These are phyloP conservation scores for Trichophyton equinum DNA, from an alignment of 2,329 filamentous ascomycete genomes.

Conservation along the genomic window DNA sequence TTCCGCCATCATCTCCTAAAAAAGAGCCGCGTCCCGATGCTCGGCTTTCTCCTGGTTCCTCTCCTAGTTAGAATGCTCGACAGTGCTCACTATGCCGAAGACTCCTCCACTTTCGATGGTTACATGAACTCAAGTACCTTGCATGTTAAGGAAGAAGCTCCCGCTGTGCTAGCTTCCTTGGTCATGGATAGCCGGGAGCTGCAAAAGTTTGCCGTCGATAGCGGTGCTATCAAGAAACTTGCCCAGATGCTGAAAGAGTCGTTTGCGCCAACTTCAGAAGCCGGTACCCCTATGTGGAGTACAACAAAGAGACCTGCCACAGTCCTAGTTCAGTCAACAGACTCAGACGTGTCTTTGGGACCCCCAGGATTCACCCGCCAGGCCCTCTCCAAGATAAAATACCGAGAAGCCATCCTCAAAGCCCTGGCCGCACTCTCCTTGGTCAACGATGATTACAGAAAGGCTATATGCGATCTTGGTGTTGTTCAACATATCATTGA, in stretches of 20 bases:
- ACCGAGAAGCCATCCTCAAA: constrained; percentile 63
- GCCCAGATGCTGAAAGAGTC: constrained; percentile 53
- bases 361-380: constrained; percentile 48
- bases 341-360: constrained; percentile 42
- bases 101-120: constrained; percentile 28
- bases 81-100: constrained; percentile 34
- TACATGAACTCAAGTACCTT: constrained; percentile 34
- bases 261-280: constrained; percentile 46
- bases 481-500: constrained; percentile 71
- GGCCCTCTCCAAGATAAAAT: constrained; percentile 56
- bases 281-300: constrained; percentile 44
- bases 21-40: constrained; percentile 49
- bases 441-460: constrained; percentile 72
- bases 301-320: constrained; percentile 20
- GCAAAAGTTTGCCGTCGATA: constrained; percentile 70
- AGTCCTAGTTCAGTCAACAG: constrained; percentile 13
- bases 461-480: constrained; percentile 69
- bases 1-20: constrained; percentile 56
- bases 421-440: constrained; percentile 72
- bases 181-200: constrained; percentile 66
- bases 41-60: constrained; percentile 58
- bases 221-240: constrained; percentile 48
- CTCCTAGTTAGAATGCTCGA: constrained; percentile 55
- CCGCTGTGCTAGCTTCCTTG: constrained; percentile 63
- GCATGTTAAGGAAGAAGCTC: constrained; percentile 55